These are phyloP conservation scores for Fusarium nurragi DNA, from an alignment of 2,329 filamentous ascomycete genomes.

Conservation along the genomic window DNA sequence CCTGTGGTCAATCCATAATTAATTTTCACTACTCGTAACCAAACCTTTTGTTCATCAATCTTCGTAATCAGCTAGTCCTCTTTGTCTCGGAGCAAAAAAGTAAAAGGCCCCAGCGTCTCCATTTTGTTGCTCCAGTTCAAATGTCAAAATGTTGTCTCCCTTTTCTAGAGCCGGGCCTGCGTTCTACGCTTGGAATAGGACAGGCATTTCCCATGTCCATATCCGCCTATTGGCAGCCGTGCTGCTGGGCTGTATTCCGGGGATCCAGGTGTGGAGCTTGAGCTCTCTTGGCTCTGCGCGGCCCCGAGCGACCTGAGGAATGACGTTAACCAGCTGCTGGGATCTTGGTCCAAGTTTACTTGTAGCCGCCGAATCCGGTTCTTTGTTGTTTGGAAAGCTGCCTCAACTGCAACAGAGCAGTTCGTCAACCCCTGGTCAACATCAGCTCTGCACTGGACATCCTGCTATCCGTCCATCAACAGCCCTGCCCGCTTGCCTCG, in stretches of 20 bases:
- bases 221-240: slow-evolving; percentile 22
- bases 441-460: slow-evolving; percentile 9
- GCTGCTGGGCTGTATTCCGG: slow-evolving; percentile 21
- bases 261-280: slow-evolving; percentile 20
- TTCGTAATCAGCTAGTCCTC: slow-evolving; percentile 19
- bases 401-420: slow-evolving; percentile 30
- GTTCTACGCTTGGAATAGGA: slow-evolving; percentile 36
- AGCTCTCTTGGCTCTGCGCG: background rate
- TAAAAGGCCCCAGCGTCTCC: slow-evolving; percentile 18
- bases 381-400: slow-evolving; percentile 32
- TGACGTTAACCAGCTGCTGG: slow-evolving; percentile 34
- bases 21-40: slow-evolving; percentile 14
- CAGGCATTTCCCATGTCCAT: slow-evolving; percentile 40
- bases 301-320: slow-evolving; percentile 20
- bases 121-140: slow-evolving; percentile 33
- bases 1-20: slow-evolving; percentile 1
- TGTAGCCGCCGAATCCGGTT: slow-evolving; percentile 32
- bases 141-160: slow-evolving; percentile 34
- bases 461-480: slow-evolving; percentile 15
- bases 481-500: slow-evolving; percentile 25
- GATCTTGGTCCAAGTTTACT: slow-evolving; percentile 21
- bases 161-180: slow-evolving; percentile 33
- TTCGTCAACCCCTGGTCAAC: slow-evolving; percentile 32
- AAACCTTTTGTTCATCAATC: background rate
- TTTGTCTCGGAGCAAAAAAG: slow-evolving; percentile 21